Evolutionary conservation across 768 basidiomycete species (phyloP).

Genomic region (Leccinum broughii): DNA sequence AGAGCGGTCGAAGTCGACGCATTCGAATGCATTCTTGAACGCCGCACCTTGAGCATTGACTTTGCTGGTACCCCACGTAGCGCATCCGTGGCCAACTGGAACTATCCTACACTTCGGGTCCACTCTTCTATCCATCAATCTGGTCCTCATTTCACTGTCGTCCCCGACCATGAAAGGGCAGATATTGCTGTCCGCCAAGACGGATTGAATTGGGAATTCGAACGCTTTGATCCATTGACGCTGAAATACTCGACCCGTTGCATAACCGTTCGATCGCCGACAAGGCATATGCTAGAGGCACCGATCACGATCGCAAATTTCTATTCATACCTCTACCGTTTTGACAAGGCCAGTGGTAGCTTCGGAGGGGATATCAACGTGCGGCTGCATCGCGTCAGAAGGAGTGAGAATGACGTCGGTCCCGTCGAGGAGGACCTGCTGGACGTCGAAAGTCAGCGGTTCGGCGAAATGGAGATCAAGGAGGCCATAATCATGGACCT

Average conservation of each 20-base stretch:
- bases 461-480: slow-evolving; percentile 10
- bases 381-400: slow-evolving; percentile 11
- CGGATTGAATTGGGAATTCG: slow-evolving; percentile 13
- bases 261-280: slow-evolving; percentile 5
- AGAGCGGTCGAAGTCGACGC: slow-evolving; percentile 15
- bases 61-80: background rate
- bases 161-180: slow-evolving; percentile 11
- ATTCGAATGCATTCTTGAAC: slow-evolving; percentile 19
- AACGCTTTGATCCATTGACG: slow-evolving; percentile 19
- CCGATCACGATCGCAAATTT: slow-evolving; percentile 14
- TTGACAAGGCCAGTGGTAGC: slow-evolving; percentile 6
- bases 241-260: slow-evolving; percentile 5
- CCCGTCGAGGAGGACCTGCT: slow-evolving; percentile 18
- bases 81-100: slow-evolving; percentile 15
- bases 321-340: slow-evolving; percentile 23
- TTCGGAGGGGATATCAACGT: slow-evolving; percentile 13
- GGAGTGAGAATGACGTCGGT: background rate
- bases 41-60: slow-evolving; percentile 1
- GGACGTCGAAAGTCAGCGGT: slow-evolving; percentile 1
- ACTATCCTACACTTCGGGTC: slow-evolving; percentile 10
- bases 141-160: slow-evolving; percentile 10
- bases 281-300: slow-evolving; percentile 10
- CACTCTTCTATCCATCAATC: slow-evolving; percentile 6
- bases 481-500: slow-evolving; percentile 18
- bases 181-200: slow-evolving; percentile 8